Base-by-base conservation (phyloP, 257 asterid genomes). In the Nicotiana knightiana region DNA sequence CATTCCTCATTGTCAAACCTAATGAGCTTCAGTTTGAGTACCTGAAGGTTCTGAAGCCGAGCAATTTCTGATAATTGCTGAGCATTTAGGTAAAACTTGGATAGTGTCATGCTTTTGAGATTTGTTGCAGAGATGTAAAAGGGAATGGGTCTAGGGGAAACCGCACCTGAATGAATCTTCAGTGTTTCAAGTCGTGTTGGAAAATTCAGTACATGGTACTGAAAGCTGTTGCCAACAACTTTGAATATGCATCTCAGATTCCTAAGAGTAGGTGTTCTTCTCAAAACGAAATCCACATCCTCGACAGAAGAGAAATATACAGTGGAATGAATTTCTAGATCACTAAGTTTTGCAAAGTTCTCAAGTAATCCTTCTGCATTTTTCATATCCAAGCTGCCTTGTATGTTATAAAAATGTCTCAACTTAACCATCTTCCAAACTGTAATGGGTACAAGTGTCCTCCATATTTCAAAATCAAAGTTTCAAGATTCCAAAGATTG, bases 341-440 rank as follows among this genome's bases (percentile, higher is more conserved):
- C 76, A 15, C 13, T 2, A 18, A 80, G 58, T 53, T 8, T 55
- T 0, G 4, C 5, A 37, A 35, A 26, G 35, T 35, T 54, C 48
- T 51, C 26, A 0, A 7, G 48, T 28, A n/a, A 24, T 68, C 17
- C 55, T 68, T 4, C 4, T n/a, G 79, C 13, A 15, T 43, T 48
- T 12, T n/a, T 8, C 16, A 18, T n/a, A 12, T 16, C 6, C 64
- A 58, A n/a, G 4, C 13, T 63, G 12, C 51, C 28, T 24, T 48
- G 16, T 7, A 32, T 18, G 1, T 75, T 46, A 18, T 63, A 39
- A 11, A 75, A 13, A 81, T 81, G 84, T 83, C 87, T 80, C 9
- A 84, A 71, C 24, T 64, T 81, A 57, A 10, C 67, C 84, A 84
- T 39, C 55, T 80, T 39, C 82, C 63, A 76, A 1, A 81, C 15